A percentile compares a stretch with the other conserved stretches of the same genome.
Conservation (phyloP, 768 basidiomycete genomes). For the Amanita muscaria region DNA sequence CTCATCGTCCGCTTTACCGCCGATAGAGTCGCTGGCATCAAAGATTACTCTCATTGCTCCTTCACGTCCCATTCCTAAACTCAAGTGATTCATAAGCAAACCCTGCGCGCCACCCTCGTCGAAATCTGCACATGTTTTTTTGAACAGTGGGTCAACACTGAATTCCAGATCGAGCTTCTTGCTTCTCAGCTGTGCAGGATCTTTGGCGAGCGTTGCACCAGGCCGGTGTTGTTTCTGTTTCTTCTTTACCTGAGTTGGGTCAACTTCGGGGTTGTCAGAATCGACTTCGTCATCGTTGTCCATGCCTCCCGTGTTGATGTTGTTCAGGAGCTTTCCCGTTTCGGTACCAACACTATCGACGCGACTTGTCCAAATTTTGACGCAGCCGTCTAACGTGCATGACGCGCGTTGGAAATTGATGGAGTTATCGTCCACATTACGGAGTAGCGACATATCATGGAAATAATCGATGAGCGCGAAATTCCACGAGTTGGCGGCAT, state of each 20-base stretch:
- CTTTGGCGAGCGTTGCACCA: slow-evolving; percentile 86
- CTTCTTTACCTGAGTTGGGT: slow-evolving; percentile 49
- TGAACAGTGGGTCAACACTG: slow-evolving; percentile 93
- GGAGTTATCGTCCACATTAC: slow-evolving; percentile 88
- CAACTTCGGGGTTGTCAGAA: slow-evolving; percentile 63
- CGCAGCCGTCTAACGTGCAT: slow-evolving; percentile 94
- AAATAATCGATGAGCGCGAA: slow-evolving; percentile 98
- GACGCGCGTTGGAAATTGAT: slow-evolving; percentile 99
- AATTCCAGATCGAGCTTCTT: slow-evolving; percentile 97
- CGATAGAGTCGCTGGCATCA: slow-evolving; percentile 88
- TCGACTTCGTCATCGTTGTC: slow-evolving; percentile 53
- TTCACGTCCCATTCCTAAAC: slow-evolving; percentile 66
- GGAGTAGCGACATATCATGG: slow-evolving; percentile 91
- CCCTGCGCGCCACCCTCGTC: slow-evolving; percentile 98
- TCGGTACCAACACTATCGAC: slow-evolving; percentile 97
- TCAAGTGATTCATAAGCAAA: slow-evolving; percentile 92
- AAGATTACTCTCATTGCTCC: slow-evolving; percentile 87
- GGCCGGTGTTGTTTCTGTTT: slow-evolving; percentile 55
- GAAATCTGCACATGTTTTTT: slow-evolving; percentile 96
- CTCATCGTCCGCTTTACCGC: slow-evolving; percentile 42
- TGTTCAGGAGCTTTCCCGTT: slow-evolving; percentile 89
- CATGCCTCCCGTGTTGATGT: slow-evolving; percentile 56
- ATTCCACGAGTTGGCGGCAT: slow-evolving; percentile 93
- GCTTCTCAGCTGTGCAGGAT: slow-evolving; percentile 66
- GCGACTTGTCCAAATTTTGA: slow-evolving; percentile 98